A percentile compares a stretch with the other conserved stretches of the same genome.
Evolutionary conservation across 768 basidiomycete species (phyloP).

Genomic region (Suillus bovinus): DNA sequence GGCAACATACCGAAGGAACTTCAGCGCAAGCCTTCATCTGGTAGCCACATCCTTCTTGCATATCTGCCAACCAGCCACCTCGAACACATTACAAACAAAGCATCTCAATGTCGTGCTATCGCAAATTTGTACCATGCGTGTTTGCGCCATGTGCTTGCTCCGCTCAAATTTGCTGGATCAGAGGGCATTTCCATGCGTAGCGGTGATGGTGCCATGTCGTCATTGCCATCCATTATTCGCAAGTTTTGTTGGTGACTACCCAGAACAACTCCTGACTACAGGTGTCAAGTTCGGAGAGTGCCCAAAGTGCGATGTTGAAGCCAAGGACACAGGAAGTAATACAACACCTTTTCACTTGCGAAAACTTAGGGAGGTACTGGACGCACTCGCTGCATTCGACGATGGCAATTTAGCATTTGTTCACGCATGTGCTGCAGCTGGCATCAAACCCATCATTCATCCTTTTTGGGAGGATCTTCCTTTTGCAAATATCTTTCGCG

Average conservation of each 20-base stretch:
- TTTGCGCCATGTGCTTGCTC: conserved; percentile 29
- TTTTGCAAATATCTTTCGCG: too few relatives aligned
- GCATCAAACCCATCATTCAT: too few relatives aligned
- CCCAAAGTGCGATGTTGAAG: background rate
- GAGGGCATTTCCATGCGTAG: conserved; percentile 33
- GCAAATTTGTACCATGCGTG: conserved; percentile 41
- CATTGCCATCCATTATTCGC: conserved; percentile 28
- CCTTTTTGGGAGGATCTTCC: too few relatives aligned
- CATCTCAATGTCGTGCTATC: conserved; percentile 24
- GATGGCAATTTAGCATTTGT: too few relatives aligned
- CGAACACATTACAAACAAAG: conserved; percentile 10
- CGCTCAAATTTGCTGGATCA: conserved; percentile 29
- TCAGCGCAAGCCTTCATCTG: background rate
- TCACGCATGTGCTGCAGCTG: too few relatives aligned
- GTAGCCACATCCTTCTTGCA: background rate
- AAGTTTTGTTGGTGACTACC: too few relatives aligned
- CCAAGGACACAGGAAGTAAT: conserved; percentile 6
- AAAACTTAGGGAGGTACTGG: background rate
- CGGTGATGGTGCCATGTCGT: conserved; percentile 39
- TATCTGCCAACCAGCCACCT: background rate
- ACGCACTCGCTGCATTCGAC: too few relatives aligned
- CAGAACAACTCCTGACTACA: too few relatives aligned
- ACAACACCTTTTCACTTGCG: background rate
- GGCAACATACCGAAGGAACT: conserved; percentile 43
- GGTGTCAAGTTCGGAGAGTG: too few relatives aligned